Evolutionary conservation across 768 basidiomycete genomes (phyloP).

Genomic region (Trametes gibbosa): DNA sequence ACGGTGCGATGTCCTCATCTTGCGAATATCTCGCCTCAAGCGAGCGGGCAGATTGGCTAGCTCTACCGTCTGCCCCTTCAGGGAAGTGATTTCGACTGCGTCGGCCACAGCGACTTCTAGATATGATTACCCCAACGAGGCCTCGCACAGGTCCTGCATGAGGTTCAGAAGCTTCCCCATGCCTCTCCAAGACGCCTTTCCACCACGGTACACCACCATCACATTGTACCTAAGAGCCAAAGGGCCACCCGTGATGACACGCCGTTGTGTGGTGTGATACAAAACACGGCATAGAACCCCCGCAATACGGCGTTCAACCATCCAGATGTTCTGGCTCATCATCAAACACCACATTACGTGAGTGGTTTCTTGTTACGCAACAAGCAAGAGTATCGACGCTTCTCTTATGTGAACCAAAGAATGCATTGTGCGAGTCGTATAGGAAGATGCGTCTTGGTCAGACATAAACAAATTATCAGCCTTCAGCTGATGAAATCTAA

Average conservation of each 20-base stretch:
- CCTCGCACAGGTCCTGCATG: not conserved
- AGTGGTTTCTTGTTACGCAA: no score
- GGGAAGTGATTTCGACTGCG: not conserved
- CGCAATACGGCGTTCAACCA: no score
- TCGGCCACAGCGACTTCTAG: conserved; percentile 2
- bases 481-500: not conserved
- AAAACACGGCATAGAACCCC: no score
- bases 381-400: not conserved
- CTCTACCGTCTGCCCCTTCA: not conserved
- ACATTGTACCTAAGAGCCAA: not conserved
- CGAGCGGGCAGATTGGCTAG: not conserved
- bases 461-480: not conserved
- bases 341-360: no score
- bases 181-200: not conserved
- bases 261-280: no score
- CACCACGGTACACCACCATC: not conserved
- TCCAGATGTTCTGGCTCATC: no score
- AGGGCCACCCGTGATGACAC: not conserved
- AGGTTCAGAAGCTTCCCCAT: not conserved
- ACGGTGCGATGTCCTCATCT: not conserved
- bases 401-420: not conserved
- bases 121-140: not conserved
- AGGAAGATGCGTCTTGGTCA: not conserved
- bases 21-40: not conserved
- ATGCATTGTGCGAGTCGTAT: not conserved